These are phyloP conservation scores for Sextonia rubra DNA, from an alignment of 164 flowering plant genomes.

Conservation along the genomic window DNA sequence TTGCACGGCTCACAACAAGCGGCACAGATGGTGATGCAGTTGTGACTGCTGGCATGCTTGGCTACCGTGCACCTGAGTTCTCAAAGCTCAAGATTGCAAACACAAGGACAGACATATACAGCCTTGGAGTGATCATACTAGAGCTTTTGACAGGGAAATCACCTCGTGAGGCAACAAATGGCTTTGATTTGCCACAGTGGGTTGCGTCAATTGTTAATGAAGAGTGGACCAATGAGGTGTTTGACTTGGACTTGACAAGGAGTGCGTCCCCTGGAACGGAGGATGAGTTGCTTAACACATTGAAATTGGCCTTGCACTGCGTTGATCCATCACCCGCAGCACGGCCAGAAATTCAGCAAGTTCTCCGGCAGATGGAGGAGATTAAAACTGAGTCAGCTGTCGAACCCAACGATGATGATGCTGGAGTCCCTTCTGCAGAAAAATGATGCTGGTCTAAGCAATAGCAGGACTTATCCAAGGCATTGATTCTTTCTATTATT, in stretches of 20 bases:
- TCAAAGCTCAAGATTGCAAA: slow-evolving; percentile 64
- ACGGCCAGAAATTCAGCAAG: slow-evolving; percentile 69
- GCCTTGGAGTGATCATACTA: slow-evolving; percentile 89
- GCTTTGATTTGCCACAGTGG: slow-evolving; percentile 91
- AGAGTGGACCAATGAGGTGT: slow-evolving; percentile 98
- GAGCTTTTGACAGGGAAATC: slow-evolving; percentile 95
- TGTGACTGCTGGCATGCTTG: slow-evolving; percentile 75
- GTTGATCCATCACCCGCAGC: slow-evolving; percentile 81
- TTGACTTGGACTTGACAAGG: slow-evolving; percentile 84
- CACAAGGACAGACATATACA: slow-evolving; percentile 81
- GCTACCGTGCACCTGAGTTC: slow-evolving; percentile 94
- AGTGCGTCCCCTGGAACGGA: slow-evolving; percentile 43
- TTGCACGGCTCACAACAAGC: slow-evolving; percentile 70
- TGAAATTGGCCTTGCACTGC: slow-evolving; percentile 85
- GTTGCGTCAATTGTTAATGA: slow-evolving; percentile 93
- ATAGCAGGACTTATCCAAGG: background rate
- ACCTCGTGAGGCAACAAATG: slow-evolving; percentile 73
- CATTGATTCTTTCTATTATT: too few species aligned
- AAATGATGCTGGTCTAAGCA: background rate
- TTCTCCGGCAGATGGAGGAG: slow-evolving; percentile 71
- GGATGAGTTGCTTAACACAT: slow-evolving; percentile 77
- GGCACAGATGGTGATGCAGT: slow-evolving; percentile 62
- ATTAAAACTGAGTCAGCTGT: slow-evolving; percentile 57
- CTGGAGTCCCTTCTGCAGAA: background rate
- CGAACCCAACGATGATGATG: slow-evolving; percentile 26